phyloP scores from a whole-genome alignment of 495 filamentous ascomycete species.

The Aspergillus carlsbadensis region DNA sequence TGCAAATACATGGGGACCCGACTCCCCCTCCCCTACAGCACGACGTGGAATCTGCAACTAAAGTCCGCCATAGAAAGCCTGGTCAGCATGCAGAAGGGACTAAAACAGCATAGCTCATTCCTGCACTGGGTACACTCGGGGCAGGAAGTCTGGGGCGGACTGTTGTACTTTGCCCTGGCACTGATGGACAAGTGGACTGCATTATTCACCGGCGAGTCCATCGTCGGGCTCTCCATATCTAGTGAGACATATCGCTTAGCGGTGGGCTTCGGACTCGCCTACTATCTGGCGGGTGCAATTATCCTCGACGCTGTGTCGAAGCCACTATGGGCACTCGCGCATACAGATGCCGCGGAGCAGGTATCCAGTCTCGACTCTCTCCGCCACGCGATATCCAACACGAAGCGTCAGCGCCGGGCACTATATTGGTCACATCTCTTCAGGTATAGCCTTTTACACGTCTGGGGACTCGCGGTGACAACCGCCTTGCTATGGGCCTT shows the following conservation, averaged over 20 bases:
- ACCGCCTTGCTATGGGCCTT: constrained; percentile 18
- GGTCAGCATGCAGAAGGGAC: constrained; percentile 18
- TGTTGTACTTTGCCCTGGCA: constrained; percentile 17
- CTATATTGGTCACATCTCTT: constrained; percentile 13
- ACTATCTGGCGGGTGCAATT: constrained; percentile 17
- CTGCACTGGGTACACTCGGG: constrained; percentile 20
- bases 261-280: constrained; percentile 15
- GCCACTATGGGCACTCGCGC: constrained; percentile 13
- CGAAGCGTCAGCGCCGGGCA: background rate
- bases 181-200: constrained; percentile 19
- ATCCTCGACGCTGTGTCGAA: constrained; percentile 17
- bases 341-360: background rate
- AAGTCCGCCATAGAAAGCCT: constrained; percentile 16
- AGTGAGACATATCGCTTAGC: constrained; percentile 11
- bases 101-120: constrained; percentile 16
- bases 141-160: constrained; percentile 17
- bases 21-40: constrained; percentile 15
- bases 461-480: constrained; percentile 13
- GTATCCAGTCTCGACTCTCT: constrained; percentile 7
- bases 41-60: constrained; percentile 20
- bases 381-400: background rate
- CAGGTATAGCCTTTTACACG: constrained; percentile 17
- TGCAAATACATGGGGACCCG: constrained; percentile 15
- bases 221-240: constrained; percentile 15
- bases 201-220: constrained; percentile 12